A percentile compares a stretch with the other conserved stretches of the same genome.
Evolutionary conservation across 768 basidiomycete genomes (phyloP).

Genomic region (Leucocoprinus leucothites): DNA sequence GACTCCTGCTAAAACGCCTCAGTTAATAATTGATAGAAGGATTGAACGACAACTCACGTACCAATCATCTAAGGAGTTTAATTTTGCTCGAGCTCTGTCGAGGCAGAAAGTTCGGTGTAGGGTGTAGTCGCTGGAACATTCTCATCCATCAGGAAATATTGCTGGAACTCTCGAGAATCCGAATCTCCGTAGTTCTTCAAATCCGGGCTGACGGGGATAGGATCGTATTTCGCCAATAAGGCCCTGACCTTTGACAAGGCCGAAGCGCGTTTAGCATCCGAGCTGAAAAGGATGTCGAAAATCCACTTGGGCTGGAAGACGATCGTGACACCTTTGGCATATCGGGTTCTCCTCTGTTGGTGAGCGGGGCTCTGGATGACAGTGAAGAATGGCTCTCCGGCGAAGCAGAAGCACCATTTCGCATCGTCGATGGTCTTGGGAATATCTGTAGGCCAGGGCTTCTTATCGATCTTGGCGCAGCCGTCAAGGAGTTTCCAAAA

Average conservation of each 20-base stretch:
- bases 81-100: background rate
- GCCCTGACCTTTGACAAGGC: background rate
- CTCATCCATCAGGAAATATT: slow-evolving; percentile 1
- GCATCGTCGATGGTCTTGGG: too few relatives aligned
- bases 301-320: too few relatives aligned
- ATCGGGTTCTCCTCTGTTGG: too few relatives aligned
- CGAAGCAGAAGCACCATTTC: too few relatives aligned
- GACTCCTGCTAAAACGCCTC: too few relatives aligned
- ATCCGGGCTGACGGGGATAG: background rate
- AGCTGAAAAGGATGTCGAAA: background rate
- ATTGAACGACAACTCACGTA: too few relatives aligned
- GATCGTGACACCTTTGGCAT: too few relatives aligned
- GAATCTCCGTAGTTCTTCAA: background rate
- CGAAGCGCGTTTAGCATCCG: background rate
- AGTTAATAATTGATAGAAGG: too few relatives aligned
- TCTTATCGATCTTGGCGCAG: background rate
- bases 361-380: too few relatives aligned
- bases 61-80: background rate
- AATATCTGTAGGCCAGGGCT: too few relatives aligned
- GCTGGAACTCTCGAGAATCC: background rate
- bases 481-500: background rate
- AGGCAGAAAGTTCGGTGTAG: background rate
- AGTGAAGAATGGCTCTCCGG: too few relatives aligned
- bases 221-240: background rate
- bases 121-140: background rate